Conservation (phyloP, 768 basidiomycete species). For the Calocera viscosa region DNA sequence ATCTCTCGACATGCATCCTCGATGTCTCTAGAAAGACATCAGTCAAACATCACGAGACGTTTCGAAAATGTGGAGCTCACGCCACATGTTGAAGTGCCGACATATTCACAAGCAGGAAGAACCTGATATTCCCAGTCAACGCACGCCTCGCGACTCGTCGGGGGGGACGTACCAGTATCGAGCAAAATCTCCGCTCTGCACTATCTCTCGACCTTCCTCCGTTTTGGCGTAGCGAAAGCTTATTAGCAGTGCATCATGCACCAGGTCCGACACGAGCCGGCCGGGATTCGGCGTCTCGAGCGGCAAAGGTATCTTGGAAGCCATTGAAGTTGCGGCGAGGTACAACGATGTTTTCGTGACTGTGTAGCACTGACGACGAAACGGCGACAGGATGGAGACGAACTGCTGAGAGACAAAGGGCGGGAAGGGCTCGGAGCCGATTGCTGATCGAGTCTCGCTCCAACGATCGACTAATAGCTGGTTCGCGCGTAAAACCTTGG, state of each 20-base stretch:
- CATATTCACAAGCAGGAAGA: constrained; percentile 16
- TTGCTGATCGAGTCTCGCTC: constrained; percentile 16
- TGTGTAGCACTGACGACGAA: constrained; percentile 15
- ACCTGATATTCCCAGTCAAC: constrained; percentile 7
- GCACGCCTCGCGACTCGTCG: not conserved
- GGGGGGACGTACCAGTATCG: constrained; percentile 16
- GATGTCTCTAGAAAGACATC: constrained; percentile 12
- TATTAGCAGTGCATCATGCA: constrained; percentile 20
- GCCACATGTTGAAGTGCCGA: not conserved
- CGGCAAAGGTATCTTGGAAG: constrained; percentile 21
- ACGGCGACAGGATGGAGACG: constrained; percentile 17
- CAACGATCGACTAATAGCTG: constrained; percentile 21
- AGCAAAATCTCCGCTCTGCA: constrained; percentile 18
- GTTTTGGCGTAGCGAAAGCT: constrained; percentile 17
- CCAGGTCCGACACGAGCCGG: constrained; percentile 11
- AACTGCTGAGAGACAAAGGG: constrained; percentile 18
- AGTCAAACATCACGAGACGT: not conserved
- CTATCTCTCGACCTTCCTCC: constrained; percentile 16
- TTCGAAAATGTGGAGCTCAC: not conserved
- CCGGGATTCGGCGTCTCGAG: constrained; percentile 16
- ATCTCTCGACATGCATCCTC: constrained; percentile 19
- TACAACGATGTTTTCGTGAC: constrained; percentile 17
- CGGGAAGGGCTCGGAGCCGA: constrained; percentile 17
- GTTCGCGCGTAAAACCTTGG: constrained; percentile 18
- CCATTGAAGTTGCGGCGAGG: constrained; percentile 19